Evolutionary conservation across 176 grass and related monocot genomes (phyloP).

Genomic region (Panicum miliaceum): DNA sequence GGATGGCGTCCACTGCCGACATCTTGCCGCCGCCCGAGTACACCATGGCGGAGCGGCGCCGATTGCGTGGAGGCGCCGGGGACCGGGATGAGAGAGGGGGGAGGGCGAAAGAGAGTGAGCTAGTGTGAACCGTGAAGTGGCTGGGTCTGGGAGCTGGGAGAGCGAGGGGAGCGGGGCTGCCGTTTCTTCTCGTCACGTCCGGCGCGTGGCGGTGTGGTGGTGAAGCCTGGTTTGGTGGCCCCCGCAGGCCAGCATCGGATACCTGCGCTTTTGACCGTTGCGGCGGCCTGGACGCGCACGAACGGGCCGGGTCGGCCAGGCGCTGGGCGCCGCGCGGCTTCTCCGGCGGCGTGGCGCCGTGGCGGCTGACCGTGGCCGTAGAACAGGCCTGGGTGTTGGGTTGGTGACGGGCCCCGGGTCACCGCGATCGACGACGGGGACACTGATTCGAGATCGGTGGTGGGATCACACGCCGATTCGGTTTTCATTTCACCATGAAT

Average conservation of each 20-base stretch:
- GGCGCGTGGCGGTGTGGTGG: neutral
- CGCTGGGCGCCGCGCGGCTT: too few species aligned
- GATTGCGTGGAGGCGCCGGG: neutral
- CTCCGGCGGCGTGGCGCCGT: too few species aligned
- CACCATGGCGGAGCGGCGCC: constrained; percentile 42
- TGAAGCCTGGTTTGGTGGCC: neutral
- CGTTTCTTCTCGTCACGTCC: constrained; percentile 11
- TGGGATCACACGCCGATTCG: too few species aligned
- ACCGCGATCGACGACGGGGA: too few species aligned
- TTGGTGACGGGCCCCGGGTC: too few species aligned
- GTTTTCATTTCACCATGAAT: too few species aligned
- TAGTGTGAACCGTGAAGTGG: neutral
- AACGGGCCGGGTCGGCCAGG: too few species aligned
- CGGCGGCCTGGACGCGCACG: neutral
- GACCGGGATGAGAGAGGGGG: too few species aligned
- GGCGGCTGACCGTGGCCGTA: neutral
- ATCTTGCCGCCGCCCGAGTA: constrained; percentile 27
- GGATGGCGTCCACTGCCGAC: constrained; percentile 69
- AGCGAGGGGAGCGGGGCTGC: neutral
- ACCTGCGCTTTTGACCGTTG: constrained; percentile 43
- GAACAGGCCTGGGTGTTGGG: too few species aligned
- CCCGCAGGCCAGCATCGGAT: constrained; percentile 22
- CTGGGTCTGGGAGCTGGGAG: neutral
- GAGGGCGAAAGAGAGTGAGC: neutral
- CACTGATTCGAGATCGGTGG: too few species aligned